Percentiles rank a stretch among this genome's conserved stretches.
Conservation (phyloP, 176 grass and related monocot species). For the Lolium rigidum region DNA sequence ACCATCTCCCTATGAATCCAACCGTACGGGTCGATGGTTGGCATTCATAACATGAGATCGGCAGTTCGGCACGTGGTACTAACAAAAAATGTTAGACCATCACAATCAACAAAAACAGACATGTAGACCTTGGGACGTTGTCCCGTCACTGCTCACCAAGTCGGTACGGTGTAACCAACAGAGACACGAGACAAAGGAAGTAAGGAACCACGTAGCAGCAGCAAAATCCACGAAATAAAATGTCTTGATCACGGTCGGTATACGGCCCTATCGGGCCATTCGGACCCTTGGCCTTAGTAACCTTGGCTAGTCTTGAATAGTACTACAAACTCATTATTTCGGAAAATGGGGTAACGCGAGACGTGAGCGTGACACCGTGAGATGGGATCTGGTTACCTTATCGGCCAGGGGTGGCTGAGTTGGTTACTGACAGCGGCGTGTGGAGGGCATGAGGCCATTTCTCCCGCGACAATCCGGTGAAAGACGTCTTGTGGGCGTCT, state of each 20-base stretch:
- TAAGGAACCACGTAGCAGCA: neutral
- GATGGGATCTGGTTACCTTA: neutral
- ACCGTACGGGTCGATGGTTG: neutral
- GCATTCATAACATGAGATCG: neutral
- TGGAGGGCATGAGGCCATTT: neutral
- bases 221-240: neutral
- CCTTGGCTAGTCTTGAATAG: no score
- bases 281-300: no score
- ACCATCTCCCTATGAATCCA: neutral
- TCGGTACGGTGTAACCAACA: neutral
- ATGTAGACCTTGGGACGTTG: neutral
- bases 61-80: no score
- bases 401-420: neutral
- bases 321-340: no score
- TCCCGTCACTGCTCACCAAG: neutral
- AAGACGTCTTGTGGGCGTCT: constrained; percentile 17
- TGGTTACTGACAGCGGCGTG: neutral
- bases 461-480: neutral
- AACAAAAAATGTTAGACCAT: neutral
- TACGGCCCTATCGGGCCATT: neutral
- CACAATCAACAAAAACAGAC: neutral
- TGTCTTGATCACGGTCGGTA: neutral
- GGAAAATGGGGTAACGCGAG: neutral
- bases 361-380: neutral
- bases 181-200: neutral